Evolutionary conservation across 768 basidiomycete genomes (phyloP).

Genomic region (Amylocystis lapponica): DNA sequence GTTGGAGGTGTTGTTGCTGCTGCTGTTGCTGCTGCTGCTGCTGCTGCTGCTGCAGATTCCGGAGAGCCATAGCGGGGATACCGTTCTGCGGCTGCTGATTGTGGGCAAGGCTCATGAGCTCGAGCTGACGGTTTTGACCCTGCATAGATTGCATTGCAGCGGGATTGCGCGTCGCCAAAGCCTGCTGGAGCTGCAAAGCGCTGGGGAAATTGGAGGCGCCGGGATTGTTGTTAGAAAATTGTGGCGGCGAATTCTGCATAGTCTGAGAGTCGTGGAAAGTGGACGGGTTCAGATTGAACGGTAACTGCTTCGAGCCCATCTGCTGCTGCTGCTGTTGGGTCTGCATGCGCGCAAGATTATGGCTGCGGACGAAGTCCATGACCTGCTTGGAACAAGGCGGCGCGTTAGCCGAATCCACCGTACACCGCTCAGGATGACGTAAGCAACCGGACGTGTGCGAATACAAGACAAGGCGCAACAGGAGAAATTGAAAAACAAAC

Average conservation of each 20-base stretch:
- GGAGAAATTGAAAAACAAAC: too few species aligned
- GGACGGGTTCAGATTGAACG: not conserved
- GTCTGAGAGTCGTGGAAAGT: not conserved
- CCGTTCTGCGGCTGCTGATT: slow-evolving; percentile 16
- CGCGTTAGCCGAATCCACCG: slow-evolving; percentile 2
- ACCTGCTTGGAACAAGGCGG: slow-evolving; percentile 7
- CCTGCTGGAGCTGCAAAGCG: slow-evolving; percentile 4
- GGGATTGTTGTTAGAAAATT: not conserved
- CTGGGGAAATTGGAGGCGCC: slow-evolving; percentile 6
- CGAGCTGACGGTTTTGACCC: slow-evolving; percentile 15
- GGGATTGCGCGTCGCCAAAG: slow-evolving; percentile 4
- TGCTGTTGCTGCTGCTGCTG: slow-evolving; percentile 13
- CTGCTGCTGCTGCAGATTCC: slow-evolving; percentile 10
- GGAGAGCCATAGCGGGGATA: slow-evolving; percentile 5
- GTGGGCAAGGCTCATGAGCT: slow-evolving; percentile 19
- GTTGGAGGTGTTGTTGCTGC: slow-evolving; percentile 11
- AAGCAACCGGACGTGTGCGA: slow-evolving; percentile 23
- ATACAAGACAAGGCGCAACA: too few species aligned
- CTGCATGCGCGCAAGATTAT: slow-evolving; percentile 1
- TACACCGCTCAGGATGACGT: slow-evolving; percentile 20
- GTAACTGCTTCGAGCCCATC: not conserved
- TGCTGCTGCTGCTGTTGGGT: not conserved
- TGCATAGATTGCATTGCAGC: not conserved
- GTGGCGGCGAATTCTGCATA: slow-evolving; percentile 3
- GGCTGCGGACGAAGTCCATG: slow-evolving; percentile 11